phyloP scores from a whole-genome alignment of 768 basidiomycete genomes.

The Boletus insuetus region DNA sequence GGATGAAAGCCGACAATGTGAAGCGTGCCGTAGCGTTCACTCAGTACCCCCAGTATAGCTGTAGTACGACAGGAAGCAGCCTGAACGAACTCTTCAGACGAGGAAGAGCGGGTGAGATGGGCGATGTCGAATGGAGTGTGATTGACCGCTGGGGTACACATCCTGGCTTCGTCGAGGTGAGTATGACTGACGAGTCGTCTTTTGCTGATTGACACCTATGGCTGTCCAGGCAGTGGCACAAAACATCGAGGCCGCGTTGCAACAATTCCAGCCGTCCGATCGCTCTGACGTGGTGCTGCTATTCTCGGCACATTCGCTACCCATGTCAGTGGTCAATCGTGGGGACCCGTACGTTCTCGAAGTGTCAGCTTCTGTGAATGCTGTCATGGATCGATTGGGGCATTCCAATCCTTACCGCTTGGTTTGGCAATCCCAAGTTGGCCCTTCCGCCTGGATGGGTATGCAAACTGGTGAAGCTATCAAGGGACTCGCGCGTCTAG shows the following conservation, averaged over 20 bases:
- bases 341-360: constrained; percentile 97
- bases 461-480: constrained; percentile 92
- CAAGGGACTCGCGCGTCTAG: constrained; percentile 78
- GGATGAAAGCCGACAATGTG: constrained; percentile 90
- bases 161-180: constrained; percentile 89
- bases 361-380: constrained; percentile 89
- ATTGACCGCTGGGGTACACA: constrained; percentile 98
- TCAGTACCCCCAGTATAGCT: constrained; percentile 98
- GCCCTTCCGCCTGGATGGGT: constrained; percentile 97
- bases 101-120: constrained; percentile 59
- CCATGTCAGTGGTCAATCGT: constrained; percentile 97
- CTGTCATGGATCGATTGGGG: constrained; percentile 86
- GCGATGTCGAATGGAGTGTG: constrained; percentile 89
- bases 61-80: constrained; percentile 97
- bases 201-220: constrained; percentile 1
- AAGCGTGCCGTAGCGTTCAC: constrained; percentile 92
- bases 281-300: constrained; percentile 79
- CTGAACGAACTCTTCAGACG: constrained; percentile 85
- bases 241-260: constrained; percentile 79
- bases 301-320: constrained; percentile 97
- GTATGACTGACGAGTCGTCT: constrained; percentile 18
- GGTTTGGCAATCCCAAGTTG: constrained; percentile 98
- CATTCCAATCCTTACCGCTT: constrained; percentile 86
- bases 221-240: constrained; percentile 77
- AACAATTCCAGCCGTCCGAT: constrained; percentile 68